phyloP scores from a whole-genome alignment of 2,329 filamentous ascomycete genomes.

The Verruconis gallopava region DNA sequence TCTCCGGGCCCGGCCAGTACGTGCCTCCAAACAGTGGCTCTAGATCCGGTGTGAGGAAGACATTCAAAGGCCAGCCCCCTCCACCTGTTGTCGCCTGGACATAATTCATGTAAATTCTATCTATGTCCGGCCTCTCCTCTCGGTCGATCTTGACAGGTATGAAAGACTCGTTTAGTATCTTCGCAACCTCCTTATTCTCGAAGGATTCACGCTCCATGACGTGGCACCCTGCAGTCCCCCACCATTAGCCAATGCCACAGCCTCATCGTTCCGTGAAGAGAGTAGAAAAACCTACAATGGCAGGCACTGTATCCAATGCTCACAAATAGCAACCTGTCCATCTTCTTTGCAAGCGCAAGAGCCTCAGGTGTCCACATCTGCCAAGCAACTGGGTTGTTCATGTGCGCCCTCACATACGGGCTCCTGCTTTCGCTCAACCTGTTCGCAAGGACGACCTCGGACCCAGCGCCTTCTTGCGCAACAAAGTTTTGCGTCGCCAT shows the following conservation, averaged over 20 bases:
- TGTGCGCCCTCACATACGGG: constrained; percentile 54
- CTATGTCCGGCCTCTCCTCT: constrained; percentile 86
- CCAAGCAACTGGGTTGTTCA: constrained; percentile 78
- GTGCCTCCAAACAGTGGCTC: constrained; percentile 93
- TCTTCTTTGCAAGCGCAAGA: constrained; percentile 59
- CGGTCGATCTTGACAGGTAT: constrained; percentile 87
- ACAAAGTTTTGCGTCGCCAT: constrained; percentile 2
- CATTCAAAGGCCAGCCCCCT: constrained; percentile 89
- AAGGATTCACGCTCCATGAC: constrained; percentile 92
- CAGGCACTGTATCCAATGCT: constrained; percentile 93
- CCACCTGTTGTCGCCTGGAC: constrained; percentile 82
- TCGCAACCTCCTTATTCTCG: constrained; percentile 65
- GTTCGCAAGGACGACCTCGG: constrained; percentile 27
- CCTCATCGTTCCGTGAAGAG: too few species aligned
- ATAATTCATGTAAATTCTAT: constrained; percentile 97
- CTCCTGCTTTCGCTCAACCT: constrained; percentile 48
- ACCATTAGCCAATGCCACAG: too few species aligned
- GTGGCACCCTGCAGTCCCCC: constrained; percentile 40
- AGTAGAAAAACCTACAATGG: constrained; percentile 54
- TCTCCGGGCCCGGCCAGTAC: constrained; percentile 79
- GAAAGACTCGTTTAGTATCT: constrained; percentile 73
- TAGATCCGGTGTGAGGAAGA: constrained; percentile 89
- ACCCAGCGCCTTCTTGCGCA: not conserved
- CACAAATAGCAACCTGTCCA: constrained; percentile 83
- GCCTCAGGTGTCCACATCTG: constrained; percentile 74